Evolutionary conservation across 2,329 filamentous ascomycete species (phyloP).

Genomic region (Colletotrichum limetticola): DNA sequence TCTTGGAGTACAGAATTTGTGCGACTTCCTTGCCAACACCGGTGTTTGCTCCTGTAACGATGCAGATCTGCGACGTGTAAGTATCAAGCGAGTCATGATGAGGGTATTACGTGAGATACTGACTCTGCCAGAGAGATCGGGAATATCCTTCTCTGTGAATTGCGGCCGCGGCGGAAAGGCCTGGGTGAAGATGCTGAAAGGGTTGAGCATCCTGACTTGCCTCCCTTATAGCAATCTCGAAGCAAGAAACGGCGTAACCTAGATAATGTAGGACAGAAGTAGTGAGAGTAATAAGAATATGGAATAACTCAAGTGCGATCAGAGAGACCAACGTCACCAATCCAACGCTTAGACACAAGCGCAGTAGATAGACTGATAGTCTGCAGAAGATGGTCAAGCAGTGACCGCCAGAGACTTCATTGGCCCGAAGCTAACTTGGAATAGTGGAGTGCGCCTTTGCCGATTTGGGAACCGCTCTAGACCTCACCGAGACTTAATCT

Average conservation of each 20-base stretch:
- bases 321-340: conserved; percentile 8
- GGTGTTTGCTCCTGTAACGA: conserved; percentile 59
- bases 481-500: neutral
- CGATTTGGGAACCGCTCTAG: neutral
- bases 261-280: neutral
- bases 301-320: neutral
- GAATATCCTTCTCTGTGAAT: conserved; percentile 54
- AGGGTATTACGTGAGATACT: neutral
- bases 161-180: conserved; percentile 48
- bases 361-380: neutral
- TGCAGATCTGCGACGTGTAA: conserved; percentile 51
- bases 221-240: neutral
- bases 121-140: conserved; percentile 51
- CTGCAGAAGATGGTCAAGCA: neutral
- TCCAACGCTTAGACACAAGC: neutral
- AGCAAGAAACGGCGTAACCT: neutral
- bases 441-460: conserved; percentile 21
- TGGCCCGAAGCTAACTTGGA: conserved; percentile 22
- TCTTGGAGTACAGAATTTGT: conserved; percentile 63
- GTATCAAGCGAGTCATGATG: neutral
- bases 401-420: neutral
- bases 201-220: conserved; percentile 25
- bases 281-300: neutral
- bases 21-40: conserved; percentile 63
- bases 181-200: conserved; percentile 36